Conservation (phyloP, 495 filamentous ascomycete genomes). For the Penicillium longicatenatum region DNA sequence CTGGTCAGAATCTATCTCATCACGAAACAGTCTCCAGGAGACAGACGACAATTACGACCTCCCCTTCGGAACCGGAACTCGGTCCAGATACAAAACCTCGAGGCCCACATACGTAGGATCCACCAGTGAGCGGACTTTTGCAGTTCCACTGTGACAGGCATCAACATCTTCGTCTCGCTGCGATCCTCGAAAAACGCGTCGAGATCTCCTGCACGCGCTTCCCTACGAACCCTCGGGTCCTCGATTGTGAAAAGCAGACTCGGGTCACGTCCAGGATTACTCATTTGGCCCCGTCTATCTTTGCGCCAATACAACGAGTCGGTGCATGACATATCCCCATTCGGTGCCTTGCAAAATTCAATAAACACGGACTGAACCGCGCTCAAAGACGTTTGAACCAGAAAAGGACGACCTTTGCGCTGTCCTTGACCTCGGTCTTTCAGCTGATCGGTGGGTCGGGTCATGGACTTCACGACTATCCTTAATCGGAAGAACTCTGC, state of each 20-base stretch:
- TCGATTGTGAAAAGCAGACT: constrained; percentile 4
- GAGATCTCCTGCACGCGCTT: not conserved
- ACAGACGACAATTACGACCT: not conserved
- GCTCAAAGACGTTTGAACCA: constrained; percentile 4
- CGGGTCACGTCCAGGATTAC: not conserved
- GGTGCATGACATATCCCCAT: constrained; percentile 17
- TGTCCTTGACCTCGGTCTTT: constrained; percentile 40
- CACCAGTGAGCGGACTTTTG: not conserved
- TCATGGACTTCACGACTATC: constrained; percentile 74
- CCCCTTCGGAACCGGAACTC: not conserved
- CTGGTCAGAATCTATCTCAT: not conserved
- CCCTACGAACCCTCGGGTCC: constrained; percentile 1
- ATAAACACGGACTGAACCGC: constrained; percentile 6
- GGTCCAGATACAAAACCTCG: not conserved
- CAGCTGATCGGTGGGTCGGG: constrained; percentile 41
- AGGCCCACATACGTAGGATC: not conserved
- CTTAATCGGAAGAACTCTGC: constrained; percentile 64
- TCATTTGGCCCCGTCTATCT: not conserved
- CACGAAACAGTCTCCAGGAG: not conserved
- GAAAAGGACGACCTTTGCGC: constrained; percentile 24
- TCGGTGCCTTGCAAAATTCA: constrained; percentile 10
- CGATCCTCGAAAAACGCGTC: not conserved
- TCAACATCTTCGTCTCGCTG: not conserved
- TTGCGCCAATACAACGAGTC: constrained; percentile 12
- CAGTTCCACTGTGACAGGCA: not conserved